These are phyloP conservation scores for Pseudozyma tsukubaensis DNA, from an alignment of 1,284 basidiomycete species.

Conservation along the genomic window DNA sequence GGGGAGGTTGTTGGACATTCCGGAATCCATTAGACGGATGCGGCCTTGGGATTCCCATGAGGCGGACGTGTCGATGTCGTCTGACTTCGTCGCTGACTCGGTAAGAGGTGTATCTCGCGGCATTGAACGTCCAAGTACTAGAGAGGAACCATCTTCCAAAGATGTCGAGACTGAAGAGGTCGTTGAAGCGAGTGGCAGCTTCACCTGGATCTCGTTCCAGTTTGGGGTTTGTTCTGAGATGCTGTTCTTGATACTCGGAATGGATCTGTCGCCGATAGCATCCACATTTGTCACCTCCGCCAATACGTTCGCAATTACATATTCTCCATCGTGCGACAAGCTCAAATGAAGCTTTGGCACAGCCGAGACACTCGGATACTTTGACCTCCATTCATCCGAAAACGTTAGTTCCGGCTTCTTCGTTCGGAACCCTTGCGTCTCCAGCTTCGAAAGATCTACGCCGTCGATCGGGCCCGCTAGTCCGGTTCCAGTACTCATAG, in stretches of 20 bases:
- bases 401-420: conserved; percentile 40
- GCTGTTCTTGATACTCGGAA: too few relatives aligned
- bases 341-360: conserved; percentile 73
- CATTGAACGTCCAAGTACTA: conserved; percentile 3
- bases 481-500: neutral
- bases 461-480: neutral
- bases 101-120: neutral
- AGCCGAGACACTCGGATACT: conserved; percentile 39
- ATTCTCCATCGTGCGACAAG: conserved; percentile 86
- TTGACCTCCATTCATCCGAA: conserved; percentile 42
- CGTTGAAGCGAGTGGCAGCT: neutral
- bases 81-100: neutral
- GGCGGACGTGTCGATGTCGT: neutral
- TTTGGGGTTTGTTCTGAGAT: neutral
- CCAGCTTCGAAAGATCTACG: conserved; percentile 13
- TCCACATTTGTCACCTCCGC: conserved; percentile 63
- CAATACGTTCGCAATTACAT: conserved; percentile 80
- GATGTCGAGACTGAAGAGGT: neutral
- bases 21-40: conserved; percentile 63
- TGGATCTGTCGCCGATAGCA: neutral
- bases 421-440: conserved; percentile 22
- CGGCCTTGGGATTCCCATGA: conserved; percentile 53
- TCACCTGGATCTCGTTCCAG: conserved; percentile 14
- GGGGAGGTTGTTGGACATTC: conserved; percentile 67
- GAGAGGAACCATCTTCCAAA: conserved; percentile 7